Evolutionary conservation across 768 basidiomycete genomes (phyloP).

Genomic region (Agaricus subrufescens): DNA sequence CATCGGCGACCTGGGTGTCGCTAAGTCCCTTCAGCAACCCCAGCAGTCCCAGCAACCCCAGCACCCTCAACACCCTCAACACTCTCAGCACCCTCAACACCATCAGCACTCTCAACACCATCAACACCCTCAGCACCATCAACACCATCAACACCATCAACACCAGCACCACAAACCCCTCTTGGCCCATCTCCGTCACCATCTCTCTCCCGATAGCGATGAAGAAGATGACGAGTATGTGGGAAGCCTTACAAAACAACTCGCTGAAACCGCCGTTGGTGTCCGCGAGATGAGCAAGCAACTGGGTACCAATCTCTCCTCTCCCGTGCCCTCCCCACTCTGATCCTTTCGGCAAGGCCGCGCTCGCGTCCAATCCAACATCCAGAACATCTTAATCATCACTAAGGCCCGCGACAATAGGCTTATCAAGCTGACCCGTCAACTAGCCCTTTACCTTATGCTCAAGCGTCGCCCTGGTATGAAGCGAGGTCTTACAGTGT

Average conservation of each 20-base stretch:
- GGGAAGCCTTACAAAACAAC: conserved; percentile 80
- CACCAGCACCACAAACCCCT: conserved; percentile 3
- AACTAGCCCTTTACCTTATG: conserved; percentile 96
- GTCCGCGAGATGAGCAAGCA: conserved; percentile 99
- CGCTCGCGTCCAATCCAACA: conserved; percentile 85
- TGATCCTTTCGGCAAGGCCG: conserved; percentile 53
- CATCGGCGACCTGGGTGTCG: conserved; percentile 40
- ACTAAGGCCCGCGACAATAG: conserved; percentile 98
- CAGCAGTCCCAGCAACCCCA: conserved; percentile 8
- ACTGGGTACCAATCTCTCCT: conserved; percentile 51
- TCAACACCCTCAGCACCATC: too few relatives aligned
- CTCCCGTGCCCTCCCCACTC: neutral
- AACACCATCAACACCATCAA: too few relatives aligned
- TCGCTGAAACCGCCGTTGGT: conserved; percentile 95
- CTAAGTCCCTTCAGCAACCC: conserved; percentile 39
- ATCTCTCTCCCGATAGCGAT: conserved; percentile 24
- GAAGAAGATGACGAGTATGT: conserved; percentile 68
- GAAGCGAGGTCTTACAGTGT: conserved; percentile 84
- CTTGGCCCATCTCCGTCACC: conserved; percentile 12
- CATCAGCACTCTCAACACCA: too few relatives aligned
- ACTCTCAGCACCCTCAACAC: too few relatives aligned
- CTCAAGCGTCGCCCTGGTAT: conserved; percentile 63
- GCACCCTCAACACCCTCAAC: too few relatives aligned
- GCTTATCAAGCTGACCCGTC: conserved; percentile 90
- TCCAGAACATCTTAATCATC: conserved; percentile 91